A percentile compares a stretch with the other conserved stretches of the same genome.
These are phyloP conservation scores for Acacia melanoxylon DNA, from an alignment of 306 rosid genomes.

Conservation along the genomic window DNA sequence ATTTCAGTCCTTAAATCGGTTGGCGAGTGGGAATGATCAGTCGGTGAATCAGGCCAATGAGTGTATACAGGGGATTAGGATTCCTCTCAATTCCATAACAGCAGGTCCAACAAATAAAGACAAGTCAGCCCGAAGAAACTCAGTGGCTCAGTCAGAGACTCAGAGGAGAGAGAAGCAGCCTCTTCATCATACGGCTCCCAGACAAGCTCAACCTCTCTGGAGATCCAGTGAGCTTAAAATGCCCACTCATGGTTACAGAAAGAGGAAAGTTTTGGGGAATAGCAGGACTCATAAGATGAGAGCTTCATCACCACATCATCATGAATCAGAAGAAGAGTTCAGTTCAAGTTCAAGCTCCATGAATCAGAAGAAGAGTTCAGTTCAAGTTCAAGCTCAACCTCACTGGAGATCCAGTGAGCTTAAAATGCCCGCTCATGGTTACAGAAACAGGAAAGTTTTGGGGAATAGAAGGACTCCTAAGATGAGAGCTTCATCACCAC, in stretches of 20 bases:
- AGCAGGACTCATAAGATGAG: constrained; percentile 23
- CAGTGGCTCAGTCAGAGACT: constrained; percentile 9
- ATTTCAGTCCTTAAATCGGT: constrained; percentile 33
- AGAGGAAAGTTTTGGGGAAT: constrained; percentile 3
- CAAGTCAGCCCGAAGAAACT: constrained; percentile 26
- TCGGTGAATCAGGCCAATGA: constrained; percentile 33
- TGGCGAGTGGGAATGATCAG: constrained; percentile 16
- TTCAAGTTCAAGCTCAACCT: constrained; percentile 39
- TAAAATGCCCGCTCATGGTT: constrained; percentile 30
- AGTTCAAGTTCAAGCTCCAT: constrained; percentile 24
- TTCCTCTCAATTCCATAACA: constrained; percentile 34
- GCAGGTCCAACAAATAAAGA: constrained; percentile 14
- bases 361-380: too few relatives aligned
- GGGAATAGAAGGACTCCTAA: constrained; percentile 23
- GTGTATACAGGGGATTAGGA: constrained; percentile 53
- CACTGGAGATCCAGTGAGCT: constrained; percentile 38
- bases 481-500: constrained; percentile 5
- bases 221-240: constrained; percentile 31
- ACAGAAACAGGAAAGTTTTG: constrained; percentile 10
- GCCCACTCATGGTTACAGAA: constrained; percentile 31
- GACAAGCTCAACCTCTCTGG: constrained; percentile 49
- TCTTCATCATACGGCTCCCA: constrained; percentile 32
- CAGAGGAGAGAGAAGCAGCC: constrained; percentile 22
- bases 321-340: constrained; percentile 33
- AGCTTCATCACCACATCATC: not conserved